Evolutionary conservation across 2,329 filamentous ascomycete species (phyloP).

Genomic region (Colletotrichum ledebouriae): DNA sequence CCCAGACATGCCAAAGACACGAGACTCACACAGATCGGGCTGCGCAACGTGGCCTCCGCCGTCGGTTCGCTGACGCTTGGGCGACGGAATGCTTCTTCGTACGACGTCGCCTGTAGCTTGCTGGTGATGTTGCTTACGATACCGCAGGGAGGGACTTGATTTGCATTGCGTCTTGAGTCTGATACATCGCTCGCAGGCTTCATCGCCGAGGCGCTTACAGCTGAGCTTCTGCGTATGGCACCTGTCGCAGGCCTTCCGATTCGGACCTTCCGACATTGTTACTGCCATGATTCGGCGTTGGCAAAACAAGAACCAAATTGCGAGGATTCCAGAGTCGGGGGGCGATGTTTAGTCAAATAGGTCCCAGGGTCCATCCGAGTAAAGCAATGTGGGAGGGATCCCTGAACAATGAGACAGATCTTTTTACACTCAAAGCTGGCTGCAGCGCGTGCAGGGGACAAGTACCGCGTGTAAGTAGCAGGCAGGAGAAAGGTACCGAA

Average conservation of each 20-base stretch:
- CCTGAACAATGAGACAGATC: constrained; percentile 34
- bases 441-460: constrained; percentile 23
- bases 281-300: constrained; percentile 45
- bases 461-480: constrained; percentile 10
- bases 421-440: constrained; percentile 26
- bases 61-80: constrained; percentile 54
- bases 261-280: constrained; percentile 55
- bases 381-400: constrained; percentile 28
- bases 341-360: constrained; percentile 43
- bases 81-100: constrained; percentile 48
- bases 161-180: constrained; percentile 58
- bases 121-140: constrained; percentile 50
- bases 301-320: constrained; percentile 40
- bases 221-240: constrained; percentile 62
- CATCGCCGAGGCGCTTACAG: constrained; percentile 58
- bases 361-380: constrained; percentile 18
- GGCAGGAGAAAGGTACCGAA: constrained; percentile 11
- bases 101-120: constrained; percentile 16
- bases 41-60: constrained; percentile 51
- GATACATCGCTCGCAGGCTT: constrained; percentile 58
- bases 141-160: constrained; percentile 58
- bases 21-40: constrained; percentile 54
- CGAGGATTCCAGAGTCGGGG: constrained; percentile 41
- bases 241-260: constrained; percentile 61
- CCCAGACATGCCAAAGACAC: constrained; percentile 40